These are phyloP conservation scores for Hypericum perforatum DNA, from an alignment of 345 rosid genomes.

Conservation along the genomic window DNA sequence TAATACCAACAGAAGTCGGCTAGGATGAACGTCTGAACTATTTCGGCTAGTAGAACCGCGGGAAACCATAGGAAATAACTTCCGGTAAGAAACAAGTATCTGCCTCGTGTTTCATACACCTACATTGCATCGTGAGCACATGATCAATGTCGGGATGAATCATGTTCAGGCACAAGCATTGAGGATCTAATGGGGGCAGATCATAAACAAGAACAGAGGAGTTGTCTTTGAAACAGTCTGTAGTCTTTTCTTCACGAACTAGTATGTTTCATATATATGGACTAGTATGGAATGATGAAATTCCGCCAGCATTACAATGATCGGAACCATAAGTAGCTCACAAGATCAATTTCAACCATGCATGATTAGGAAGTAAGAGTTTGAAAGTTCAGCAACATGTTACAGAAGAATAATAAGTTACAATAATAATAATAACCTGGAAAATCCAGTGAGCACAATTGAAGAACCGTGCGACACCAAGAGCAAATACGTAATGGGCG, in stretches of 20 bases:
- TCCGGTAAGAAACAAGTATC: constrained; percentile 34
- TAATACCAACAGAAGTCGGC: constrained; percentile 86
- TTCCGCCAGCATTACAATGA: no score
- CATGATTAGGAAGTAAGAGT: neutral
- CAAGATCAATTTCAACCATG: neutral
- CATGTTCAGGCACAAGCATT: no score
- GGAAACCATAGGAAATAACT: constrained; percentile 66
- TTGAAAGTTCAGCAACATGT: no score
- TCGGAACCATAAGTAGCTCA: no score
- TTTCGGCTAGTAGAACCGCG: constrained; percentile 44
- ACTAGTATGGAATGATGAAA: no score
- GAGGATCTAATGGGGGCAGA: no score
- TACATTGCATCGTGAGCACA: constrained; percentile 9
- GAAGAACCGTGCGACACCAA: constrained; percentile 66
- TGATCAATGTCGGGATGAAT: no score
- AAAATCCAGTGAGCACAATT: constrained; percentile 77
- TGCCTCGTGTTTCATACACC: constrained; percentile 48
- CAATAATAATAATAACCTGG: constrained; percentile 23
- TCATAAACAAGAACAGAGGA: no score
- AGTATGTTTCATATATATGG: no score
- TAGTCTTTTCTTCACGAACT: no score
- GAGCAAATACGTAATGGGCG: constrained; percentile 75
- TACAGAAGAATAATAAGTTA: no score
- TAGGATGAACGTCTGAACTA: constrained; percentile 72
- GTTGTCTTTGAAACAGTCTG: no score